These are phyloP conservation scores for Naganishia antarctica DNA, from an alignment of 768 basidiomycete species.

Conservation along the genomic window DNA sequence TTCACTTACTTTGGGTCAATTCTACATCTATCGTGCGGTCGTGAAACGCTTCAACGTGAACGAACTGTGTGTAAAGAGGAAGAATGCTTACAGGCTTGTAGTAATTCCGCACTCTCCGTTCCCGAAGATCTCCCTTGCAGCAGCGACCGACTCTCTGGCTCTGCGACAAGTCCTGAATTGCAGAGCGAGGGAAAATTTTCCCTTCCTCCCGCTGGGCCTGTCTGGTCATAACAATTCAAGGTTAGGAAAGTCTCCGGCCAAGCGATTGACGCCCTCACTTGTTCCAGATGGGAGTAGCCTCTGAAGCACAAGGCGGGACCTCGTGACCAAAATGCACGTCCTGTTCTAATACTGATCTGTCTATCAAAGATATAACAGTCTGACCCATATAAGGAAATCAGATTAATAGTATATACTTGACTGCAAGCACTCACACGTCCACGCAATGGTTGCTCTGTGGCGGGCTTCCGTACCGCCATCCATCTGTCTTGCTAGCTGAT, in stretches of 20 bases:
- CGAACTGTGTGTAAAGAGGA: no score
- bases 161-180: not conserved
- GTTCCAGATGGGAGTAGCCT: constrained; percentile 38
- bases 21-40: constrained; percentile 33
- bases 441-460: constrained; percentile 34
- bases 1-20: constrained; percentile 36
- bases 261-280: not conserved
- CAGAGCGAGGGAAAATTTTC: constrained; percentile 42
- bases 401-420: not conserved
- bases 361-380: constrained; percentile 48
- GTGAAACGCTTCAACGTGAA: not conserved
- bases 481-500: constrained; percentile 33
- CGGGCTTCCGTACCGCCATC: constrained; percentile 23
- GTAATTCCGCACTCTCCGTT: constrained; percentile 29
- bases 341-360: constrained; percentile 43
- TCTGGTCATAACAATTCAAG: constrained; percentile 32
- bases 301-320: constrained; percentile 42
- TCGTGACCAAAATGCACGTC: constrained; percentile 46
- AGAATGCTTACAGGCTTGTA: constrained; percentile 27
- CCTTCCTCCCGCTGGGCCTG: constrained; percentile 40
- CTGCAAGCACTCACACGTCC: constrained; percentile 41
- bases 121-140: constrained; percentile 33
- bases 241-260: not conserved
- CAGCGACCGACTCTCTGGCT: constrained; percentile 11
- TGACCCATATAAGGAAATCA: constrained; percentile 16